Evolutionary conservation across 768 basidiomycete species (phyloP).

Genomic region (Cystofilobasidium capitatum): DNA sequence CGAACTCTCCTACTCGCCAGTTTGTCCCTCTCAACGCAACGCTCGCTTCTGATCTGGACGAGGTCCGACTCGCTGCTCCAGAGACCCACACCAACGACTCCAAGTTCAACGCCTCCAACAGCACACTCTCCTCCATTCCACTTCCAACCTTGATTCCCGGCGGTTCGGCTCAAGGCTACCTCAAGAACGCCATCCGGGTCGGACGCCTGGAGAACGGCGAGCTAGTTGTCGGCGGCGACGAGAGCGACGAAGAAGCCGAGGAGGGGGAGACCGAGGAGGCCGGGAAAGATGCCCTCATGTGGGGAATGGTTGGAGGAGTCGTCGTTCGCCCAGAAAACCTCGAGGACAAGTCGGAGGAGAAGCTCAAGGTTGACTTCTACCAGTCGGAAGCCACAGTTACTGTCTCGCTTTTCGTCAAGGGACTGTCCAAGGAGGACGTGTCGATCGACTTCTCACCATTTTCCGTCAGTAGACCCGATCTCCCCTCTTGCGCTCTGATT

Average conservation of each 20-base stretch:
- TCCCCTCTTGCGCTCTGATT: neutral
- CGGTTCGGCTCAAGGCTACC: slow-evolving; percentile 14
- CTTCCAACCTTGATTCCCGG: slow-evolving; percentile 25
- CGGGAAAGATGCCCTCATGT: slow-evolving; percentile 26
- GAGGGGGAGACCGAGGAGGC: slow-evolving; percentile 12
- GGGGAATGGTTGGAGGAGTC: slow-evolving; percentile 27
- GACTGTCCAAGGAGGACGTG: slow-evolving; percentile 6
- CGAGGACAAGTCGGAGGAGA: slow-evolving; percentile 5
- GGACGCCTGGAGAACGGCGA: slow-evolving; percentile 27
- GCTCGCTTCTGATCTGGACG: slow-evolving; percentile 13
- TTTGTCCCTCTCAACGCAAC: slow-evolving; percentile 23
- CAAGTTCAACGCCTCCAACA: neutral
- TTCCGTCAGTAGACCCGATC: neutral
- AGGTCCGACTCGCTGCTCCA: slow-evolving; percentile 7
- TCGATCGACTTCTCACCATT: neutral
- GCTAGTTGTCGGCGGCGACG: slow-evolving; percentile 20
- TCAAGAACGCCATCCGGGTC: slow-evolving; percentile 20
- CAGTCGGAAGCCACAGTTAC: slow-evolving; percentile 12
- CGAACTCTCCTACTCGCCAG: neutral
- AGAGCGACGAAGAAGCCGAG: slow-evolving; percentile 9
- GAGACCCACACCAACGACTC: neutral
- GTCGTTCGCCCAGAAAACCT: slow-evolving; percentile 23
- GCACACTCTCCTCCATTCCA: neutral
- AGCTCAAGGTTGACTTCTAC: slow-evolving; percentile 14
- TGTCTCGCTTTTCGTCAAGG: slow-evolving; percentile 11